phyloP scores from a whole-genome alignment of 176 grass and related monocot genomes.

The Zea mays region DNA sequence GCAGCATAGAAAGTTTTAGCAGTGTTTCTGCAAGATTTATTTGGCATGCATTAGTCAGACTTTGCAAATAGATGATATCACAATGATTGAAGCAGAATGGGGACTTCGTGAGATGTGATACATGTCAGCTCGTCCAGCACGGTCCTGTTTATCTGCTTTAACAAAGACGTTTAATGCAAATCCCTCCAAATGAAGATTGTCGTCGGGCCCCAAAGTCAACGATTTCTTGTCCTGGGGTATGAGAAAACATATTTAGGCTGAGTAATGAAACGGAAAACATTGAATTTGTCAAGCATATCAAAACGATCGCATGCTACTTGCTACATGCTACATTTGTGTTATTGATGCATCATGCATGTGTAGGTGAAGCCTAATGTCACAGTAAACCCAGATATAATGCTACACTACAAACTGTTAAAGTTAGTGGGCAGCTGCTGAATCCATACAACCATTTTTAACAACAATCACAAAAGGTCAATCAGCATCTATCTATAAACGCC shows the following conservation, averaged over 20 bases:
- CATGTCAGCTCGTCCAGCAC: slow-evolving; percentile 90
- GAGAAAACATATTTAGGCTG: slow-evolving; percentile 34
- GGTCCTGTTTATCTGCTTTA: slow-evolving; percentile 99
- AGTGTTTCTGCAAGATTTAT: slow-evolving; percentile 71
- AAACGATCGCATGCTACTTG: neutral
- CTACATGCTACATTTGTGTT: no score
- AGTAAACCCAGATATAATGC: neutral
- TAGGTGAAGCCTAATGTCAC: no score
- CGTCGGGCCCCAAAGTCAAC: slow-evolving; percentile 68
- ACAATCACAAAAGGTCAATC: neutral
- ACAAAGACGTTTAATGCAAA: slow-evolving; percentile 92
- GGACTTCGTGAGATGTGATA: slow-evolving; percentile 38
- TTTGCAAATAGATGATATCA: slow-evolving; percentile 13
- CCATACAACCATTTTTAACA: neutral
- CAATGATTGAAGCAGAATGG: slow-evolving; percentile 19
- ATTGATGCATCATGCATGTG: no score
- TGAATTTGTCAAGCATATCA: neutral
- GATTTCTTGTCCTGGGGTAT: slow-evolving; percentile 84
- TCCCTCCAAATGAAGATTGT: slow-evolving; percentile 86
- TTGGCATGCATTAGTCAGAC: slow-evolving; percentile 18
- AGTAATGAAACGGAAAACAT: neutral
- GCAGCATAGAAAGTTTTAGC: slow-evolving; percentile 99
- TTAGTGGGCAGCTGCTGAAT: neutral
- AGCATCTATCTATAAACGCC: neutral
- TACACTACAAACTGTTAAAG: neutral